phyloP scores from a whole-genome alignment of 345 rosid species.

The Eutrema yunnanense region DNA sequence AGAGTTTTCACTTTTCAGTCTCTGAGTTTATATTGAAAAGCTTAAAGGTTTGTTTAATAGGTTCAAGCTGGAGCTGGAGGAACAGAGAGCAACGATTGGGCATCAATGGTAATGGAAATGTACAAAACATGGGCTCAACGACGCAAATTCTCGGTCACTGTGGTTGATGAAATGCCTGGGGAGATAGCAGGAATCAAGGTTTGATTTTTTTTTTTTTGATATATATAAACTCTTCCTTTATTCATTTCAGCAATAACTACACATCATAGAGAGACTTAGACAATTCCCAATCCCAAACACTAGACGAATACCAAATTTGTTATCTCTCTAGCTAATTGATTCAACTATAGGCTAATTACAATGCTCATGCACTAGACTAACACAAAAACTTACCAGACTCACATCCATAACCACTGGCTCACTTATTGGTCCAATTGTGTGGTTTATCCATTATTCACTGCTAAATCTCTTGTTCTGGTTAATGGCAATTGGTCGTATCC shows the following conservation, averaged over 20 bases:
- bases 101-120: constrained; percentile 93
- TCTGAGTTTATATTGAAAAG: background rate
- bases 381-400: background rate
- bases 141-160: constrained; percentile 51
- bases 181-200: constrained; percentile 98
- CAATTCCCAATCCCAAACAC: background rate
- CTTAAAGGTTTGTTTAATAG: constrained; percentile 26
- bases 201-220: background rate
- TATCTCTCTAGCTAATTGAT: background rate
- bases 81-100: constrained; percentile 99
- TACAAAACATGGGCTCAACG: constrained; percentile 77
- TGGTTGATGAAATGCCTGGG: constrained; percentile 88
- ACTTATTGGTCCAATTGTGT: background rate
- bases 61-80: constrained; percentile 99
- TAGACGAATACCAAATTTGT: background rate
- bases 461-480: background rate
- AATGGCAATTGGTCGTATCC: background rate
- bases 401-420: background rate
- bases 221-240: background rate
- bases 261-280: background rate
- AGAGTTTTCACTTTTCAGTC: constrained; percentile 4
- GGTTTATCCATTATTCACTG: background rate
- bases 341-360: background rate
- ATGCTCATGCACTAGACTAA: background rate
- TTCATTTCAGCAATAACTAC: background rate